Evolutionary conservation across 208 protist genomes (phyloP), one percentile per base, ranked within the genome.

Genomic region (Crithidia sp.): DNA sequence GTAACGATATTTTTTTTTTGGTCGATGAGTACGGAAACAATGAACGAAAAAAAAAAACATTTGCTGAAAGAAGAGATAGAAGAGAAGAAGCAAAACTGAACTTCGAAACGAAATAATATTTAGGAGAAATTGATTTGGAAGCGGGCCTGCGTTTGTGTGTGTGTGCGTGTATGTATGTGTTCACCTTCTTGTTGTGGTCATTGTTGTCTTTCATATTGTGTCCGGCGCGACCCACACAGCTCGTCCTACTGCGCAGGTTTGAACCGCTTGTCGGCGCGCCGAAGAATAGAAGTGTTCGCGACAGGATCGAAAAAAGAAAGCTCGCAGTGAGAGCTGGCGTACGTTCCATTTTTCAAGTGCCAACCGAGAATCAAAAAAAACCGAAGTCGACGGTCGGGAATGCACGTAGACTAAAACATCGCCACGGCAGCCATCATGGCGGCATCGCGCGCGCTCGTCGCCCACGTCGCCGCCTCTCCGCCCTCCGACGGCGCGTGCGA

Each of bases 381-480:
- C 28, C 28, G 28, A 28, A 28, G 28, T 28, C 28, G 28, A 28
- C 28, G 28, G 28, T 28, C 28, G 28, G 28, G 28, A 28, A 28
- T 28, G 28, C 12, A 13, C 12, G 45, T 49, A 13, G 45, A 14
- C 57, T 45, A 67, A 19, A 69, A 59, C 52, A 69, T 69, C n/a
- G 28, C 52, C 52, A 59, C 52, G 12, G 52, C 64, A 14, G 52
- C 64, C 52, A 59, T 9, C 64, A 59, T 69, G 12, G 64, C 64
- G 10, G 49, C 49, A 57, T 67, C 62, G 13, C 62, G 62, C 28
- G 50, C 4, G 8, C 37, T 47, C 49, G 62, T 28, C 14, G 62
- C 12, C 3, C 10, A 28, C 5, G n/a, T 7, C 13, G 4, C 45
- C n/a, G 49, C 62, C 9, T 12, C 36, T 4, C n/a, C 17, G 37